Evolutionary conservation across 257 asterid species (phyloP), one percentile per base, ranked within the genome.

Genomic region (Primulina huaijiensis): DNA sequence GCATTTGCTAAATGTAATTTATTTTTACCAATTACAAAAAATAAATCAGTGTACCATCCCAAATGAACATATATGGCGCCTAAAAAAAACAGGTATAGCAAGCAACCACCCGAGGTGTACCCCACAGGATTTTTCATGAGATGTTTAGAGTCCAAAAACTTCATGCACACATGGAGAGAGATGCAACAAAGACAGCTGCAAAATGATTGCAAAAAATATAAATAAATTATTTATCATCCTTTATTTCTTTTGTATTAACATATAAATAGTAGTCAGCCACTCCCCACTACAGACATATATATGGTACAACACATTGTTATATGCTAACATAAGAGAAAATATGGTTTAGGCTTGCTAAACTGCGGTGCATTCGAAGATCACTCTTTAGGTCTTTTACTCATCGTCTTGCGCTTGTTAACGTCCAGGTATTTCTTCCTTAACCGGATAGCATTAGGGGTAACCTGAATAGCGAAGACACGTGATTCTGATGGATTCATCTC

Each of bases 371-470:
- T 63, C 55, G 43, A 59, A 7, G 76, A 74, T 84, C 85, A 86
- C 3, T 90, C 89, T 86, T 91, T 93, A 2, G 90, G 88, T 81
- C 72, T 86, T 75, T 88, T 89, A 62, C 95, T 89, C 96, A 85
- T 91, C 67, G 88, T 9, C 80, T 93, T 93, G 65, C 97, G 80
- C 86, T 91, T 93, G 74, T 79, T 88, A 60, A 84, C 97, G 31
- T 94, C 99, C 62, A 93, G 87, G 80, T 83, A 87, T 80, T 84
- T 86, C 89, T 93, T 93, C 68, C 99, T 86, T 70, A 94, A 84
- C 60, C 99, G 86, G 64, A 94, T 83, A 29, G 95, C 95, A 76
- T 72, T 91, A 25, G 99, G 99, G 0, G 97, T 94, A 73, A 94
- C 99, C 99, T 94, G 90, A 85, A 75, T 4, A 62, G 63, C 52